These are phyloP conservation scores for Aureobasidium sp. DNA, from an alignment of 2,329 filamentous ascomycete species.

Conservation along the genomic window DNA sequence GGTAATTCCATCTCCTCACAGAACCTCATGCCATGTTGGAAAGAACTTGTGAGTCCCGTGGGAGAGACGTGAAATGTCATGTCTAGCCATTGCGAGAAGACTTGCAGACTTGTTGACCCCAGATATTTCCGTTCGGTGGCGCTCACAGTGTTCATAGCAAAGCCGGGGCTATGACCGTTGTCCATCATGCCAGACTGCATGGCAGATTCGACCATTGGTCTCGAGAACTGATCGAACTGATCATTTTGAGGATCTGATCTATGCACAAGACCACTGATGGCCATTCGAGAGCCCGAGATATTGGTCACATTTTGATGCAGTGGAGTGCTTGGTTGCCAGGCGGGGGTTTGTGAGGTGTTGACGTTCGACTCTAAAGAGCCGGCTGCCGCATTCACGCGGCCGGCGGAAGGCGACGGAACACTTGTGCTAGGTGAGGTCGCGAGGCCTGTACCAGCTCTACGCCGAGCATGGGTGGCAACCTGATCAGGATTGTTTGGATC, in stretches of 20 bases:
- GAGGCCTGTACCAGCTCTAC: background rate
- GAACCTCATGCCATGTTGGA: conserved; percentile 15
- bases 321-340: background rate
- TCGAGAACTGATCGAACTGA: background rate
- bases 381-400: background rate
- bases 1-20: conserved; percentile 12
- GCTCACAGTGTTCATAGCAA: conserved; percentile 2
- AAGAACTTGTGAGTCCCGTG: background rate
- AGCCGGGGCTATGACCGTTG: background rate
- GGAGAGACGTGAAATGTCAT: conserved; percentile 12
- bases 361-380: background rate
- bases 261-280: background rate
- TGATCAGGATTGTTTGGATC: conserved; percentile 9
- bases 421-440: background rate
- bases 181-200: background rate
- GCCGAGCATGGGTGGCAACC: background rate
- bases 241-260: background rate
- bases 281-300: background rate
- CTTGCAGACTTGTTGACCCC: conserved; percentile 17
- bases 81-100: conserved; percentile 19
- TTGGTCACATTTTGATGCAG: background rate
- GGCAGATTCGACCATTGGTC: background rate
- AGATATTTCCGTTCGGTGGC: conserved; percentile 15
- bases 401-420: background rate
- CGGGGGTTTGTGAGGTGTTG: background rate